Evolutionary conservation across 257 asterid genomes (phyloP).

Genomic region (Forsythia viridissima): DNA sequence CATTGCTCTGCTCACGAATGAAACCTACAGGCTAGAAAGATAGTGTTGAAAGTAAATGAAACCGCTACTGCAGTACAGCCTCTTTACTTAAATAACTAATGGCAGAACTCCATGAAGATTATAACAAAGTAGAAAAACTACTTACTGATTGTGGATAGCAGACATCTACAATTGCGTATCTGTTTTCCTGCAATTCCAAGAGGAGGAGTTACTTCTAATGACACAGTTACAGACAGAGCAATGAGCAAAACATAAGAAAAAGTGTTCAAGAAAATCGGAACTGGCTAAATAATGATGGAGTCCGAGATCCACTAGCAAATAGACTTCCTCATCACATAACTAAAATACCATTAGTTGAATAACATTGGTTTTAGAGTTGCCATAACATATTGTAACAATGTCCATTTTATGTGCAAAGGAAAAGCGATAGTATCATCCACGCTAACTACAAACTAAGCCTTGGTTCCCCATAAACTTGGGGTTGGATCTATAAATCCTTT

Average conservation of each 20-base stretch:
- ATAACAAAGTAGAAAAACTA: constrained; percentile 27
- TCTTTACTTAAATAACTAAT: constrained; percentile 10
- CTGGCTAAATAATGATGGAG: neutral
- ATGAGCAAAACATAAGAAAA: constrained; percentile 14
- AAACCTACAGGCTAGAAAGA: constrained; percentile 89
- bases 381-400: neutral
- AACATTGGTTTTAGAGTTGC: neutral
- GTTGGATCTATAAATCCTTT: neutral
- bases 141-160: constrained; percentile 85
- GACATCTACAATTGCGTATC: constrained; percentile 84
- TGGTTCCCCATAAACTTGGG: neutral
- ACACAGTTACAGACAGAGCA: constrained; percentile 15
- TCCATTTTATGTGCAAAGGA: neutral
- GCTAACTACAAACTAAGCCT: neutral
- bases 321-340: neutral
- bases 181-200: constrained; percentile 77
- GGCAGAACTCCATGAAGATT: constrained; percentile 21
- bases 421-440: neutral
- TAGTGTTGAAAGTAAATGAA: constrained; percentile 25
- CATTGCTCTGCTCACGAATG: constrained; percentile 86
- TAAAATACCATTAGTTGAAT: neutral
- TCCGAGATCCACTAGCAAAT: neutral
- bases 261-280: neutral
- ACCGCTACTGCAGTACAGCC: constrained; percentile 6
- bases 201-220: constrained; percentile 16